Percentiles rank a stretch among this genome's conserved stretches.
Evolutionary conservation across 2,329 filamentous ascomycete genomes (phyloP).

Genomic region (Exserohilum rostratum): DNA sequence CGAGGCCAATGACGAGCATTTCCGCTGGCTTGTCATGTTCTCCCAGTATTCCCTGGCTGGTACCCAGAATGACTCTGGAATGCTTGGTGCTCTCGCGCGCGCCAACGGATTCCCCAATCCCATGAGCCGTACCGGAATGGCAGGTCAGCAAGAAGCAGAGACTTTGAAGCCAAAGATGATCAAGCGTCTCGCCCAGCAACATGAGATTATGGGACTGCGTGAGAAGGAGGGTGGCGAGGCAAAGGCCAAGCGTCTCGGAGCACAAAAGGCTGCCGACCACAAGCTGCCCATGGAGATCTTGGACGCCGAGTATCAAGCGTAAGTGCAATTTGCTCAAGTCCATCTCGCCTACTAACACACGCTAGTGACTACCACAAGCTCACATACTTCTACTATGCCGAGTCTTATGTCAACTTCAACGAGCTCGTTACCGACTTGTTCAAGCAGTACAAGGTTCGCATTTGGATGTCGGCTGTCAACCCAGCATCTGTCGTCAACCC

Average conservation of each 20-base stretch:
- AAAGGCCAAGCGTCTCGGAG: slow-evolving; percentile 94
- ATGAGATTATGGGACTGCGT: slow-evolving; percentile 85
- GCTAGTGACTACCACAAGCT: slow-evolving; percentile 96
- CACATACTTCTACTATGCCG: slow-evolving; percentile 98
- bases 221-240: slow-evolving; percentile 98
- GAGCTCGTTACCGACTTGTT: slow-evolving; percentile 95
- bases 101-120: slow-evolving; percentile 41
- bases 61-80: slow-evolving; percentile 53
- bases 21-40: slow-evolving; percentile 99
- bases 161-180: slow-evolving; percentile 90
- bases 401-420: slow-evolving; percentile 99
- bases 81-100: slow-evolving; percentile 53
- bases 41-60: slow-evolving; percentile 63
- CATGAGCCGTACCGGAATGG: slow-evolving; percentile 55
- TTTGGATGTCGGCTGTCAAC: slow-evolving; percentile 99
- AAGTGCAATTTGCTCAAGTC: slow-evolving; percentile 52
- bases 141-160: slow-evolving; percentile 58
- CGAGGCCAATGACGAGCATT: slow-evolving; percentile 92
- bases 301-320: slow-evolving; percentile 98
- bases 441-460: slow-evolving; percentile 98
- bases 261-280: slow-evolving; percentile 95
- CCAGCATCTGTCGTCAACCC: slow-evolving; percentile 78
- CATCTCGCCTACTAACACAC: slow-evolving; percentile 30
- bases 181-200: slow-evolving; percentile 88
- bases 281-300: slow-evolving; percentile 97